Evolutionary conservation across 2,329 filamentous ascomycete species (phyloP).

Genomic region (Alternaria atra): DNA sequence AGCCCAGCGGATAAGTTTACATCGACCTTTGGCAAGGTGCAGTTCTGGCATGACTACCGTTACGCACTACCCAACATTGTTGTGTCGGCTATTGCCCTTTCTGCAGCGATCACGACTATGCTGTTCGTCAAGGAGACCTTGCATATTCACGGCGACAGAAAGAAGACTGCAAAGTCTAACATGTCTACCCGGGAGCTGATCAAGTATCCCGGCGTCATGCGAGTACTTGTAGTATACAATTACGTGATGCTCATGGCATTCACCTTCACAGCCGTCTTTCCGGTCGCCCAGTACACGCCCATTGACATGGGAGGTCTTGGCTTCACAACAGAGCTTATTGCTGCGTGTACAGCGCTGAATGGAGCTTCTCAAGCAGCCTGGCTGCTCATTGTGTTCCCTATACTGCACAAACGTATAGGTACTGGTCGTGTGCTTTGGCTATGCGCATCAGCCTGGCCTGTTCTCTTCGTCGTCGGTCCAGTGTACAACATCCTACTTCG

Average conservation of each 20-base stretch:
- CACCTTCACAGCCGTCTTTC: constrained; percentile 74
- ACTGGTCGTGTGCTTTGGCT: constrained; percentile 70
- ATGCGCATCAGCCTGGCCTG: constrained; percentile 68
- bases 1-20: constrained; percentile 73
- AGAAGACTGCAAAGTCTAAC: constrained; percentile 32
- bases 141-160: constrained; percentile 35
- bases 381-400: constrained; percentile 75
- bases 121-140: constrained; percentile 69
- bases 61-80: constrained; percentile 72
- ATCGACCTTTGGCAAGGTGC: constrained; percentile 61
- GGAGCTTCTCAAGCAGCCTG: constrained; percentile 75
- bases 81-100: constrained; percentile 63
- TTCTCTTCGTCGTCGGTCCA: constrained; percentile 67
- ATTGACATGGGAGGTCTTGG: constrained; percentile 70
- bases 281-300: constrained; percentile 74
- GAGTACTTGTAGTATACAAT: constrained; percentile 71
- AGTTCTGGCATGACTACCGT: constrained; percentile 70
- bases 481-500: constrained; percentile 67
- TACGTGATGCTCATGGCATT: constrained; percentile 75
- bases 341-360: constrained; percentile 69
- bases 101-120: constrained; percentile 61
- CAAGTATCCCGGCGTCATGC: constrained; percentile 69
- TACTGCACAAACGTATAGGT: constrained; percentile 70
- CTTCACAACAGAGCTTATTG: constrained; percentile 70
- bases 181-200: constrained; percentile 66